A percentile compares a stretch with the other conserved stretches of the same genome.
Conservation (phyloP, 208 protist species). For the Acanthamoeba royreba region DNA sequence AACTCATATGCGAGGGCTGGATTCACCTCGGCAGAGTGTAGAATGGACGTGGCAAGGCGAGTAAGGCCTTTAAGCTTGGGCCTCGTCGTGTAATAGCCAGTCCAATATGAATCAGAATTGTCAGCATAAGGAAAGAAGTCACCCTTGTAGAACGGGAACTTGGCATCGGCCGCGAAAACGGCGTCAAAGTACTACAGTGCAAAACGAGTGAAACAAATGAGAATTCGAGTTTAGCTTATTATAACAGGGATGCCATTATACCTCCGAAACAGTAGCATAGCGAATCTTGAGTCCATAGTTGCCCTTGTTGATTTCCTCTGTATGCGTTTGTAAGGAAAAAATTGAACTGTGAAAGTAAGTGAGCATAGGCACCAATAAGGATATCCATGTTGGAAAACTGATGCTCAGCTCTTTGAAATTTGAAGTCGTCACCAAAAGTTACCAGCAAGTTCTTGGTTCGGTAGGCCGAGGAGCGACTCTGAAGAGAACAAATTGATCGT, state of each 20-base stretch:
- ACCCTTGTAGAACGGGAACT: slow-evolving; percentile 59
- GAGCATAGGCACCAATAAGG: slow-evolving; percentile 62
- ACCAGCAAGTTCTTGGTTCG: slow-evolving; percentile 62
- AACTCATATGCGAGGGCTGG: not conserved
- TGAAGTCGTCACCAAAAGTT: slow-evolving; percentile 77
- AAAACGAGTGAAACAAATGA: not conserved
- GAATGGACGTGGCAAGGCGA: not conserved
- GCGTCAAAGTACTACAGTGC: slow-evolving; percentile 71
- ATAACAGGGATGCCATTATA: not conserved
- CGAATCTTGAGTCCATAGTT: slow-evolving; percentile 37
- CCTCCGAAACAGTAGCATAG: slow-evolving; percentile 47
- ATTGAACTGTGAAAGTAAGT: too few relatives aligned
- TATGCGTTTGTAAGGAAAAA: too few relatives aligned
- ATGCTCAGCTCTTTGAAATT: slow-evolving; percentile 59
- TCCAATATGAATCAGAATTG: slow-evolving; percentile 71
- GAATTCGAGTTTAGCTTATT: too few relatives aligned
- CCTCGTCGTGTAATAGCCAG: slow-evolving; percentile 68
- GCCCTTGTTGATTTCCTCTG: slow-evolving; percentile 49
- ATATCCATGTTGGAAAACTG: slow-evolving; percentile 74
- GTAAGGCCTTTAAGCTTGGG: slow-evolving; percentile 59
- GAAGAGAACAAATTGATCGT: not conserved
- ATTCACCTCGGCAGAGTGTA: slow-evolving; percentile 43
- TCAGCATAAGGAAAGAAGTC: slow-evolving; percentile 81
- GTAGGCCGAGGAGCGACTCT: slow-evolving; percentile 15
- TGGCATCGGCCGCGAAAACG: not conserved